phyloP scores from a whole-genome alignment of 768 basidiomycete genomes.

The Tulasnella sp. region DNA sequence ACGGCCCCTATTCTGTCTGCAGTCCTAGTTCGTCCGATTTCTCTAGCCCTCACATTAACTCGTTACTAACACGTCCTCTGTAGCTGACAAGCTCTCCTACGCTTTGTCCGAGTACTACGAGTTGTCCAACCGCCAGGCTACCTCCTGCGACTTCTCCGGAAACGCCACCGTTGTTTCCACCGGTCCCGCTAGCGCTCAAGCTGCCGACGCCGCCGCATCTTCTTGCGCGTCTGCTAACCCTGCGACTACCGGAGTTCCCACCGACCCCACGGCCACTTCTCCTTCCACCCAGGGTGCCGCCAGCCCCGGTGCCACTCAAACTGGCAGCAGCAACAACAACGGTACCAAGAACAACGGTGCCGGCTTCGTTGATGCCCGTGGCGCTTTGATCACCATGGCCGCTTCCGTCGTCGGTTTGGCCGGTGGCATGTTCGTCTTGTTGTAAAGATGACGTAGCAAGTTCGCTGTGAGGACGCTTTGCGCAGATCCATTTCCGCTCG shows the following conservation, averaged over 20 bases:
- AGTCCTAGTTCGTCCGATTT: constrained; percentile 52
- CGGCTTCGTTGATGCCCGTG: not conserved
- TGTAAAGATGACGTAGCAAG: not conserved
- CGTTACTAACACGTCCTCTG: constrained; percentile 10
- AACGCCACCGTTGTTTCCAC: constrained; percentile 72
- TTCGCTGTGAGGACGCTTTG: not conserved
- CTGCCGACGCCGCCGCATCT: constrained; percentile 54
- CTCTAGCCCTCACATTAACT: not conserved
- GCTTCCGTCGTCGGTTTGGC: constrained; percentile 17
- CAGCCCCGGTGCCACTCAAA: not conserved
- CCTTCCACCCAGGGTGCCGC: not conserved
- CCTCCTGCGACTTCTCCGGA: constrained; percentile 54
- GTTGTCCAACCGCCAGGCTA: constrained; percentile 51
- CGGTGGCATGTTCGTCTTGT: constrained; percentile 15
- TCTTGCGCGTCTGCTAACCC: constrained; percentile 64
- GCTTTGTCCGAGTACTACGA: constrained; percentile 79
- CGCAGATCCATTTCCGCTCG: not conserved
- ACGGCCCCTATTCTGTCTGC: too few species aligned
- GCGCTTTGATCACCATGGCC: not conserved
- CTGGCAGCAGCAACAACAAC: not conserved
- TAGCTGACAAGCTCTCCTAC: constrained; percentile 76
- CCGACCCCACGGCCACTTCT: not conserved
- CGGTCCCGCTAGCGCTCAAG: constrained; percentile 49
- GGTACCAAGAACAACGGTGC: not conserved
- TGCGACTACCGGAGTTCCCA: not conserved